These are phyloP conservation scores for Medicago arabica DNA, from an alignment of 306 rosid species.

Conservation along the genomic window DNA sequence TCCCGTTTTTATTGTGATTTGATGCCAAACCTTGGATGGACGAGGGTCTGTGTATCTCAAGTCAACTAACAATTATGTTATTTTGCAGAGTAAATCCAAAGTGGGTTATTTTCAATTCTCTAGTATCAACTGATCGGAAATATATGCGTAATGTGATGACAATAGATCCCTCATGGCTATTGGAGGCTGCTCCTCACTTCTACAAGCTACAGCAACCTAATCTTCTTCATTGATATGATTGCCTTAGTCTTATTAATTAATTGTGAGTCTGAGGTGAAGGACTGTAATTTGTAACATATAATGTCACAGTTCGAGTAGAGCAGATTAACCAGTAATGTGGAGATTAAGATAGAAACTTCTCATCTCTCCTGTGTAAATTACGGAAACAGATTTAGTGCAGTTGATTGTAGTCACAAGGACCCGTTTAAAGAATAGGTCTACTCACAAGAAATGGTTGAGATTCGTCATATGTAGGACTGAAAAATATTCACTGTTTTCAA, in stretches of 20 bases:
- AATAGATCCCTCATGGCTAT: conserved; percentile 79
- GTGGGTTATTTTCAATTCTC: conserved; percentile 81
- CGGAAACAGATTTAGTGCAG: not conserved
- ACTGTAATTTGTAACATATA: conserved; percentile 19
- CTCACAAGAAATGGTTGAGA: not conserved
- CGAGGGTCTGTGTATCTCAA: not conserved
- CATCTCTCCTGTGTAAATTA: conserved; percentile 4
- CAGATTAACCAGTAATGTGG: conserved; percentile 34
- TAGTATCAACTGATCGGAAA: conserved; percentile 85
- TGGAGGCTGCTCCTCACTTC: conserved; percentile 91
- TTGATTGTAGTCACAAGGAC: not conserved
- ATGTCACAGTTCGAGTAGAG: conserved; percentile 12
- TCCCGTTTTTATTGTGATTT: not conserved
- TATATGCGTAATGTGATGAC: conserved; percentile 90
- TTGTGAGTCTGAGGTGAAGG: not conserved
- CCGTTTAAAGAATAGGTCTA: not conserved
- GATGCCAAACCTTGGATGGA: not conserved
- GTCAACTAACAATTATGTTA: conserved; percentile 10
- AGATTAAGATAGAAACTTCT: conserved; percentile 14
- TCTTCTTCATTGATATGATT: conserved; percentile 46
- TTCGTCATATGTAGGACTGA: not conserved
- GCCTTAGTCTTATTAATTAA: conserved; percentile 6
- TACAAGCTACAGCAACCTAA: conserved; percentile 65
- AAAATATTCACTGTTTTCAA: not conserved
- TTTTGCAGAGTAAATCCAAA: conserved; percentile 90